Evolutionary conservation across 495 filamentous ascomycete genomes (phyloP).

Genomic region (Lasiosphaeris hirsuta): DNA sequence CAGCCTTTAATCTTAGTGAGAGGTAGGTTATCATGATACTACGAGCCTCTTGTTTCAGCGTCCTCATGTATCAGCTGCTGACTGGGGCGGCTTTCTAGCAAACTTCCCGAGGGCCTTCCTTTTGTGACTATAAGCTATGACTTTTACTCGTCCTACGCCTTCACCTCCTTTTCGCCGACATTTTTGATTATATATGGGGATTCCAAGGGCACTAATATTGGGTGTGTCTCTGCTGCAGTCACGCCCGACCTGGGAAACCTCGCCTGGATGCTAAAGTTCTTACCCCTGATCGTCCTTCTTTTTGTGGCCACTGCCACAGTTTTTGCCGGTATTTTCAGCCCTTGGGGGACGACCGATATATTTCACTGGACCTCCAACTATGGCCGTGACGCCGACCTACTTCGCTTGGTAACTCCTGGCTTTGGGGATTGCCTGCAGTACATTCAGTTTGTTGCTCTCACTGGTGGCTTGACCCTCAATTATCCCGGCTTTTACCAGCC

Average conservation of each 20-base stretch:
- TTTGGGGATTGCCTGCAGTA: constrained; percentile 98
- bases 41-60: neutral
- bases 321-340: constrained; percentile 81
- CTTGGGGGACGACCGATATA: constrained; percentile 85
- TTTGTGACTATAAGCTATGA: constrained; percentile 70
- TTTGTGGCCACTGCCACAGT: constrained; percentile 78
- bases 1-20: constrained; percentile 60
- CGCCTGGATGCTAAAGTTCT: constrained; percentile 65
- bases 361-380: constrained; percentile 97
- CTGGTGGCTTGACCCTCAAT: constrained; percentile 76
- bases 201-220: constrained; percentile 54
- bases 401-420: constrained; percentile 90
- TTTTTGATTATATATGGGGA: constrained; percentile 75
- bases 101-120: constrained; percentile 41
- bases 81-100: constrained; percentile 38
- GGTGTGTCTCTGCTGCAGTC: constrained; percentile 73
- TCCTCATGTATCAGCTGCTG: neutral
- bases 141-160: constrained; percentile 77
- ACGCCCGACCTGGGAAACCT: constrained; percentile 72
- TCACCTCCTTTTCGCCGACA: constrained; percentile 71
- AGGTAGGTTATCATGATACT: constrained; percentile 40
- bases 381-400: constrained; percentile 85
- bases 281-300: constrained; percentile 74
- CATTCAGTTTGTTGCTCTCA: constrained; percentile 87
- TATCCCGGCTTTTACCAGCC: constrained; percentile 97